Evolutionary conservation across 192 early-diverging fungal species (phyloP).

Genomic region (Backusella tuberculispora): DNA sequence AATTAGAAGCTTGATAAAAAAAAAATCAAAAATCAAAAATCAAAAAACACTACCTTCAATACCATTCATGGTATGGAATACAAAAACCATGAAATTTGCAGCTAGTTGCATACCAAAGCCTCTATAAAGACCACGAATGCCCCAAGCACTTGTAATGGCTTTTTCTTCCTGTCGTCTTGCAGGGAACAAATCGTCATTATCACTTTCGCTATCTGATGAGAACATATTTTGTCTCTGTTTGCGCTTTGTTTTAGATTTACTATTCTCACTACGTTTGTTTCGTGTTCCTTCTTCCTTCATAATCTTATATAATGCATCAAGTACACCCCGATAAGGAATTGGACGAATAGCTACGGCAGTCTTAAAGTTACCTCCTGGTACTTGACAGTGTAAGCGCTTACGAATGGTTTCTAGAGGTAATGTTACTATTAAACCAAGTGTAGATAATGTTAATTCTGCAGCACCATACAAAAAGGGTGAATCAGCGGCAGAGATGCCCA

Average conservation of each 20-base stretch:
- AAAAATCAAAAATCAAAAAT: background rate
- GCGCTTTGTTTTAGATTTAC: background rate
- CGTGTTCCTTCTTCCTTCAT: constrained; percentile 70
- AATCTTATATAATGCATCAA: constrained; percentile 68
- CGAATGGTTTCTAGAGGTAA: constrained; percentile 85
- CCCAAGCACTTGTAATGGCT: constrained; percentile 45
- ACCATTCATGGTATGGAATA: constrained; percentile 54
- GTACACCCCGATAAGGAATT: constrained; percentile 69
- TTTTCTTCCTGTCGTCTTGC: background rate
- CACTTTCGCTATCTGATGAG: background rate
- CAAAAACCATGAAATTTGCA: constrained; percentile 57
- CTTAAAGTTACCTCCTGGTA: constrained; percentile 57
- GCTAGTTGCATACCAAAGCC: constrained; percentile 64
- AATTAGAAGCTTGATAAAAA: background rate
- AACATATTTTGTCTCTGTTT: constrained; percentile 21
- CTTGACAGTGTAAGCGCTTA: constrained; percentile 80
- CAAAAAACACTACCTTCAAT: constrained; percentile 40
- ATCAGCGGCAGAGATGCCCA: constrained; percentile 57
- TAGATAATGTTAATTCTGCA: constrained; percentile 66
- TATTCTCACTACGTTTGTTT: constrained; percentile 2
- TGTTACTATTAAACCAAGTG: constrained; percentile 71
- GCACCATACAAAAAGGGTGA: constrained; percentile 60
- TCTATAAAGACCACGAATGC: constrained; percentile 66
- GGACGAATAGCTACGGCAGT: constrained; percentile 66
- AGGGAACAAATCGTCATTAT: constrained; percentile 12